phyloP scores from a whole-genome alignment of 2,329 filamentous ascomycete species.

The Calonectria pseudoreteaudii region DNA sequence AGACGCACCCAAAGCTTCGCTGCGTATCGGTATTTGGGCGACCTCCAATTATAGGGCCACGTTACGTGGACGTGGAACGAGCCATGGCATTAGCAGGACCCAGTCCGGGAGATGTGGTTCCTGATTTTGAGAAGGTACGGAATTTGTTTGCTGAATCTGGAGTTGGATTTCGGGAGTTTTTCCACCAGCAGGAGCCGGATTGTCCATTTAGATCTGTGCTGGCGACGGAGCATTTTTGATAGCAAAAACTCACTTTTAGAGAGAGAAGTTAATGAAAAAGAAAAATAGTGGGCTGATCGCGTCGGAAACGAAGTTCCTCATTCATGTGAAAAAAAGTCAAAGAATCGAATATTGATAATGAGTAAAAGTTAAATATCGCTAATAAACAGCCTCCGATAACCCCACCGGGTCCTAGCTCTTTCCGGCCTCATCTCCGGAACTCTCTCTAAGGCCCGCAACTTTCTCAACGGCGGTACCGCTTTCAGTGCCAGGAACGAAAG shows the following conservation, averaged over 20 bases:
- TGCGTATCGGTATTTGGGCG: neutral
- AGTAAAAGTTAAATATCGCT: constrained; percentile 2
- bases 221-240: neutral
- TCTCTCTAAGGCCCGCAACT: constrained; percentile 19
- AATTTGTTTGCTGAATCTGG: neutral
- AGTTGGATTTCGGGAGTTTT: neutral
- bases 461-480: constrained; percentile 25
- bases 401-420: constrained; percentile 15
- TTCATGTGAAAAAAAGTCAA: neutral
- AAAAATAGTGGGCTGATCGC: neutral
- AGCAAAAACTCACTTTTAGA: neutral
- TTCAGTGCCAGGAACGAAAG: constrained; percentile 13
- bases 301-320: neutral
- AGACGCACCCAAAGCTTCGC: neutral
- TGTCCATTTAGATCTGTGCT: neutral
- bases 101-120: neutral
- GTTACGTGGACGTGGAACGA: neutral
- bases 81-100: neutral
- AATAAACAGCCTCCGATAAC: neutral
- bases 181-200: neutral
- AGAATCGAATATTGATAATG: neutral
- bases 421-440: constrained; percentile 27
- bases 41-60: neutral
- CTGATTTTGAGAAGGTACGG: neutral
- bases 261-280: neutral